These are phyloP conservation scores for Neurospora discreta DNA, from an alignment of 495 filamentous ascomycete genomes.

Conservation along the genomic window DNA sequence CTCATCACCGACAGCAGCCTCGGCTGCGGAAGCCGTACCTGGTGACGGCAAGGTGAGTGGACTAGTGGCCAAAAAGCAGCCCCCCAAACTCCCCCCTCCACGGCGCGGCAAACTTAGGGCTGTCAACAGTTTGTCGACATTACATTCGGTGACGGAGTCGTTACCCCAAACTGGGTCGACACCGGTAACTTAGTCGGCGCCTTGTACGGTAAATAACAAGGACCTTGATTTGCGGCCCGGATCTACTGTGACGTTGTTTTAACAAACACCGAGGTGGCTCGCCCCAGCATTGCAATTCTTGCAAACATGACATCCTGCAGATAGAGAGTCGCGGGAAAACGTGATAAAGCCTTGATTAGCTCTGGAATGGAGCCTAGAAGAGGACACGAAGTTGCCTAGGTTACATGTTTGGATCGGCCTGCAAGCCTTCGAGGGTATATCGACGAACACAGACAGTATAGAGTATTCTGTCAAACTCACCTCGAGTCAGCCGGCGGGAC, in stretches of 20 bases:
- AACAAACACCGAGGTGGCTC: background rate
- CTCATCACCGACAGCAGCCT: background rate
- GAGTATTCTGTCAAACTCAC: background rate
- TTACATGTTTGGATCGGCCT: background rate
- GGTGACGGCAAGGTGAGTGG: constrained; percentile 14
- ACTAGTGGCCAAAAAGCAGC: constrained; percentile 33
- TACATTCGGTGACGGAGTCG: background rate
- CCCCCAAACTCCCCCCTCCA: constrained; percentile 44
- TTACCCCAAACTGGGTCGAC: constrained; percentile 4
- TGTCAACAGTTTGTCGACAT: background rate
- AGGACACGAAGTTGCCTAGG: background rate
- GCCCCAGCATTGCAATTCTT: background rate
- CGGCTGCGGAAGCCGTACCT: background rate
- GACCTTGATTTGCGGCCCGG: background rate
- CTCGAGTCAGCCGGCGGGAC: background rate
- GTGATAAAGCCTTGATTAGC: background rate
- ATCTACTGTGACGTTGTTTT: background rate
- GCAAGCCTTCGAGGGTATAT: background rate
- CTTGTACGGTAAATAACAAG: background rate
- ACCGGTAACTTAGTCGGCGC: background rate
- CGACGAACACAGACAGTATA: background rate
- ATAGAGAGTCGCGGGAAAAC: background rate
- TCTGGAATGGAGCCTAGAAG: background rate
- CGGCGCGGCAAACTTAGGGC: constrained; percentile 21
- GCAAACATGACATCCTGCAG: background rate